phyloP scores from a whole-genome alignment of 768 basidiomycete genomes.

The Neoboletus magnificus region DNA sequence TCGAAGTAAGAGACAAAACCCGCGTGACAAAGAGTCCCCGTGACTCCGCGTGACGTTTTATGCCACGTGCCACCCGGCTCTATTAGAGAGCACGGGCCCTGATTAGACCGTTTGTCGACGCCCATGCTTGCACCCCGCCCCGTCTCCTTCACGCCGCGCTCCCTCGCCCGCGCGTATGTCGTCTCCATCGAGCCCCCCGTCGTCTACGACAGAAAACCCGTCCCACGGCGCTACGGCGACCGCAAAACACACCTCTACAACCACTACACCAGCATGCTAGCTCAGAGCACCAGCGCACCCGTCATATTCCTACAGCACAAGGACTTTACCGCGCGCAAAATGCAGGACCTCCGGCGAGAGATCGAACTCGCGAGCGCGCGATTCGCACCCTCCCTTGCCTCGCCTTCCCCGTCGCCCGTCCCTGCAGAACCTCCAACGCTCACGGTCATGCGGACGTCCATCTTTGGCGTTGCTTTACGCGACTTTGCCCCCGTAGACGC shows the following conservation, averaged over 20 bases:
- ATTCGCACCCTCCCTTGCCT: slow-evolving; percentile 28
- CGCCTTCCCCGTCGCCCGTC: slow-evolving; percentile 33
- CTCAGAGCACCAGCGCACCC: slow-evolving; percentile 51
- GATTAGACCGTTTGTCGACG: background rate
- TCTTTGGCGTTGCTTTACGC: slow-evolving; percentile 76
- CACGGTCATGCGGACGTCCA: slow-evolving; percentile 69
- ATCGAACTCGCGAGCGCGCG: slow-evolving; percentile 56
- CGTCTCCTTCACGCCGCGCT: slow-evolving; percentile 10
- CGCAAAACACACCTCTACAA: slow-evolving; percentile 81
- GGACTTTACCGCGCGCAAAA: slow-evolving; percentile 66
- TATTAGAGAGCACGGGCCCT: background rate
- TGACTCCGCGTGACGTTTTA: slow-evolving; percentile 25
- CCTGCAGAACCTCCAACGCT: slow-evolving; percentile 47
- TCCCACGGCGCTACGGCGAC: slow-evolving; percentile 67
- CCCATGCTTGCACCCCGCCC: slow-evolving; percentile 13
- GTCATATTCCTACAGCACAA: slow-evolving; percentile 77
- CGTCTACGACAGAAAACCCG: slow-evolving; percentile 49
- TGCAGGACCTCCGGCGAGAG: slow-evolving; percentile 66
- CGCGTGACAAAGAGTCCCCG: slow-evolving; percentile 23
- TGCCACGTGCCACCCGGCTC: background rate
- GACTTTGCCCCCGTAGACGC: slow-evolving; percentile 52
- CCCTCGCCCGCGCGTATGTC: slow-evolving; percentile 45
- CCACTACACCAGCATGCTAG: slow-evolving; percentile 73
- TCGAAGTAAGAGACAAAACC: slow-evolving; percentile 20
- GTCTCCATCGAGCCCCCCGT: slow-evolving; percentile 54